Evolutionary conservation across 192 early-diverging fungal species (phyloP).

Genomic region (Backusella mclennaniae): DNA sequence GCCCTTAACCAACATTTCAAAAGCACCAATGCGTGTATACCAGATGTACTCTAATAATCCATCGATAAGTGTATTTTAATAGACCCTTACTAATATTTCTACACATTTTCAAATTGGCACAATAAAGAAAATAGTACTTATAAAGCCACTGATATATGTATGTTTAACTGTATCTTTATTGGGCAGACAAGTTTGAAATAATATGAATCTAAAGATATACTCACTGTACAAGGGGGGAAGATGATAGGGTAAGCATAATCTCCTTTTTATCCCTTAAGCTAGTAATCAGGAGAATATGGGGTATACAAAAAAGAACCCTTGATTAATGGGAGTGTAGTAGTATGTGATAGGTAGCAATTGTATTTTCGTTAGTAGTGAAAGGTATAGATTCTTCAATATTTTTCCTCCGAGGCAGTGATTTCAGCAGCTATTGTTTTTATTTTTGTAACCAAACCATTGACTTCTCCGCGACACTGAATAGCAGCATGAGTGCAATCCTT

Average conservation of each 20-base stretch:
- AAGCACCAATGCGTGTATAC: background rate
- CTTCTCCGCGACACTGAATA: constrained; percentile 23
- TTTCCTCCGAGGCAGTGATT: constrained; percentile 12
- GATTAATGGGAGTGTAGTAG: background rate
- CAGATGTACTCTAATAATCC: background rate
- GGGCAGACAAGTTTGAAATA: background rate
- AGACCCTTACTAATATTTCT: no score
- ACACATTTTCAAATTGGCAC: background rate
- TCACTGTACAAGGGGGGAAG: constrained; percentile 1
- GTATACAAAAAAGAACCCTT: constrained; percentile 1
- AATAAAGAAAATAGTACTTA: background rate
- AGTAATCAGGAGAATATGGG: constrained; percentile 4
- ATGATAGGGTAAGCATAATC: background rate
- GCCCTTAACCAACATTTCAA: background rate
- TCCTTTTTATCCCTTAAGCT: constrained; percentile 5
- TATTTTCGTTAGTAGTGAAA: background rate
- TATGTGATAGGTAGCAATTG: background rate
- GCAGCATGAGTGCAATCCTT: constrained; percentile 9
- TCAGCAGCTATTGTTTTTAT: constrained; percentile 13
- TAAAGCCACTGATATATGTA: background rate
- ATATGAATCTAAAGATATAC: constrained; percentile 7
- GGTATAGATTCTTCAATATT: background rate
- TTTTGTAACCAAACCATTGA: constrained; percentile 24
- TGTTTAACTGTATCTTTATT: constrained; percentile 5
- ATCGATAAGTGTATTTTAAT: background rate